Base-by-base conservation (phyloP, 2,329 filamentous ascomycete genomes). In the Fusarium sp. region DNA sequence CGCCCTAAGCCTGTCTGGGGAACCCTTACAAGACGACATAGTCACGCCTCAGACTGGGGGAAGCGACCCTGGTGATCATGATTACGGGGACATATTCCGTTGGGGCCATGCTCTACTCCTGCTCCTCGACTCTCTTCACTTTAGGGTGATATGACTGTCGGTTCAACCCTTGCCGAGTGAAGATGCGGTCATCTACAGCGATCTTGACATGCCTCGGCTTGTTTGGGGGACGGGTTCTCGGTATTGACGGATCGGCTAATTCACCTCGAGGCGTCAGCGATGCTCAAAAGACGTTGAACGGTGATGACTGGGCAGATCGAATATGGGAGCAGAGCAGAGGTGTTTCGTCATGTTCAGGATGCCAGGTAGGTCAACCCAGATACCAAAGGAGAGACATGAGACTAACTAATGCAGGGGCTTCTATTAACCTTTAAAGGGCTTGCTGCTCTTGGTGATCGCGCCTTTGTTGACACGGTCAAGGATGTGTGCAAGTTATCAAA, bases 351-450 rank as follows among this genome's bases (percentile, higher is more conserved):
- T 79, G 77, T 25, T 70, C 76, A 2, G 75, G 75, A 43, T 79
- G 77, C 17, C 71, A 79, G 50, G 76, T 52, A 9, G 11, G 27
- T 50, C 4, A 20, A 14, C 6, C 8, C 14, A 14, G 17, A n/a
- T 10, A 22, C 15, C 9, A 3, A 27, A 14, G 10, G 15, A 52
- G 15, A 22, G 6, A 32, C 15, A 58, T 14, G 25, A 8, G 27
- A 43, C 65, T 72, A 17, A 72, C 40, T 12, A 40, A 15, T 38
- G 14, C 47, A 82, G 80, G 72, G 78, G 30, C 74, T 86, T 14
- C 76, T 87, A n/a, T 52, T 73, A 43, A 73, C 73, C 22, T 82
- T 88, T 25, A 86, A 88, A 71, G 81, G 82, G 2, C 75, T 87
- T 27, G 84, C 86, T 10, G 75, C 75, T 22, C 71, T 86, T 4